A percentile compares a stretch with the other conserved stretches of the same genome.
These are phyloP conservation scores for Mycosarcoma maydis DNA, from an alignment of 1,284 basidiomycete species.

Conservation along the genomic window DNA sequence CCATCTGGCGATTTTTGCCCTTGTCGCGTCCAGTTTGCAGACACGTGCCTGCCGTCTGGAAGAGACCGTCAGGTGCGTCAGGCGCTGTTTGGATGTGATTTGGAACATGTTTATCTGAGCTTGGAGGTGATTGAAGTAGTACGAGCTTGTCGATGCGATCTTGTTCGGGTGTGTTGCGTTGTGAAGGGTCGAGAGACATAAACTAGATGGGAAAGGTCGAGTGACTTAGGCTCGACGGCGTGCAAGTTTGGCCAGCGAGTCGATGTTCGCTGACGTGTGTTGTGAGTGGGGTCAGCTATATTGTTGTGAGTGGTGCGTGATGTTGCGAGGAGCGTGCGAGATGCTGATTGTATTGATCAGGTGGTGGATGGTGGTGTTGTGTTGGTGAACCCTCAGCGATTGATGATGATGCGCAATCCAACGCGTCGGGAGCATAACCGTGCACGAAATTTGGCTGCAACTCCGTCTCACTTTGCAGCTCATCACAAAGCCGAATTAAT, in stretches of 20 bases:
- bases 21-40: slow-evolving; percentile 7
- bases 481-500: background rate
- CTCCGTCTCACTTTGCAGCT: slow-evolving; percentile 22
- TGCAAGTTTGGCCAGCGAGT: slow-evolving; percentile 14
- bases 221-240: slow-evolving; percentile 15
- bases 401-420: background rate
- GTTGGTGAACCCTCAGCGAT: background rate
- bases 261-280: slow-evolving; percentile 14
- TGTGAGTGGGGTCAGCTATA: too few species aligned
- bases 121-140: background rate
- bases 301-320: too few species aligned
- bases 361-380: background rate
- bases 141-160: background rate
- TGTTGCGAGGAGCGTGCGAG: background rate
- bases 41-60: background rate
- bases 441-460: background rate
- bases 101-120: slow-evolving; percentile 16
- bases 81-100: background rate
- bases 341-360: background rate
- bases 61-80: slow-evolving; percentile 1
- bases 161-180: slow-evolving; percentile 8
- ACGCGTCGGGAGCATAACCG: slow-evolving; percentile 19
- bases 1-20: slow-evolving; percentile 15
- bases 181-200: slow-evolving; percentile 39
- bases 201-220: slow-evolving; percentile 2